Conservation (phyloP, 2,329 filamentous ascomycete genomes). For the Trichoderma pleuroti region DNA sequence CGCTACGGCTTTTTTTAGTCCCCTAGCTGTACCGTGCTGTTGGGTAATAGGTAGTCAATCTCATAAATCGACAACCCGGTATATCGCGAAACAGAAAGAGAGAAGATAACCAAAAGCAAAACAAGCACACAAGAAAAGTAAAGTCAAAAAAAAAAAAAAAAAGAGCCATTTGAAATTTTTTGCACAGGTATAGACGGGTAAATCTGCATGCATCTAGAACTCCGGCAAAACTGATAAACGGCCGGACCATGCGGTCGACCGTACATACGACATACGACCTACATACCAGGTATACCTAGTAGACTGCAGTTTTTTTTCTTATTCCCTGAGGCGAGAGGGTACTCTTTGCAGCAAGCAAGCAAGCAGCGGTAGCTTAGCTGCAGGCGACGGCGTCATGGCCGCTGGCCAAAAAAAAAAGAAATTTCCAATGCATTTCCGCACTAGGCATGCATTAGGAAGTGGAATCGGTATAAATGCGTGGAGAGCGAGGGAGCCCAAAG, state of each 20-base stretch:
- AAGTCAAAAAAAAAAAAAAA: not conserved
- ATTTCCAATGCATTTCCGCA: slow-evolving; percentile 19
- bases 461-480: slow-evolving; percentile 7
- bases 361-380: slow-evolving; percentile 7
- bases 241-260: not conserved
- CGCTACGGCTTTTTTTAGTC: not conserved
- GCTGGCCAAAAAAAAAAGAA: slow-evolving; percentile 11
- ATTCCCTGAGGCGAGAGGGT: not conserved
- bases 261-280: not conserved
- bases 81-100: not conserved
- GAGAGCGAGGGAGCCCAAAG: not conserved
- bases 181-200: not conserved
- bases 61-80: not conserved
- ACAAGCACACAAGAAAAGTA: not conserved
- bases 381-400: slow-evolving; percentile 6
- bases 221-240: slow-evolving; percentile 14
- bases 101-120: not conserved
- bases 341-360: not conserved
- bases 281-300: too few relatives aligned
- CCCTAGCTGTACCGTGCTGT: not conserved
- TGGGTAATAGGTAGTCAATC: not conserved
- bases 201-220: not conserved
- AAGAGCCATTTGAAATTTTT: not conserved
- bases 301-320: not conserved
- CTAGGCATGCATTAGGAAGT: slow-evolving; percentile 18